Conservation (phyloP, 495 filamentous ascomycete species). For the Pseudevernia furfuracea region DNA sequence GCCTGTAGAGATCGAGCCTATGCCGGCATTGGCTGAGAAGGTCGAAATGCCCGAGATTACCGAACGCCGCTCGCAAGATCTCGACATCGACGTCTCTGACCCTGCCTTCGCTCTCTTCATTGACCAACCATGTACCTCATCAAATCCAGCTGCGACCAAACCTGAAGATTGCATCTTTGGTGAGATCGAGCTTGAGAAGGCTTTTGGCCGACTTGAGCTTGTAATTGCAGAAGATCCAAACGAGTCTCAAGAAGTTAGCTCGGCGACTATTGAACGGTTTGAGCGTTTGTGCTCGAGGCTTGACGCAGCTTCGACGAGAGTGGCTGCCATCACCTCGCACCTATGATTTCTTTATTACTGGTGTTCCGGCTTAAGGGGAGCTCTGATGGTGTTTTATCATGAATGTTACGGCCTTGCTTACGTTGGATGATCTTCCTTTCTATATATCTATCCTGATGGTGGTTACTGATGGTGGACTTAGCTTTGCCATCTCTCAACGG, state of each 20-base stretch:
- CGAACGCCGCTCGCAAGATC: slow-evolving; percentile 25
- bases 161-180: slow-evolving; percentile 41
- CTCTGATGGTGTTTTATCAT: slow-evolving; percentile 1
- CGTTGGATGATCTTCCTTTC: neutral
- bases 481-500: slow-evolving; percentile 2
- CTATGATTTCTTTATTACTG: slow-evolving; percentile 28
- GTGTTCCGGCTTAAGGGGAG: slow-evolving; percentile 4
- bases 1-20: slow-evolving; percentile 40
- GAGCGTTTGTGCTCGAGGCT: slow-evolving; percentile 42
- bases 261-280: slow-evolving; percentile 36
- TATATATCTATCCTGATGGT: neutral
- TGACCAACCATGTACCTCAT: slow-evolving; percentile 35
- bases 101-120: slow-evolving; percentile 51
- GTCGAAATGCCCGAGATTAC: slow-evolving; percentile 30
- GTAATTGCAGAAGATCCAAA: slow-evolving; percentile 47
- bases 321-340: slow-evolving; percentile 41
- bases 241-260: slow-evolving; percentile 20
- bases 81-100: slow-evolving; percentile 53
- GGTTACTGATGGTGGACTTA: neutral
- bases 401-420: slow-evolving; percentile 7
- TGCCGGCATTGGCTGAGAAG: slow-evolving; percentile 31
- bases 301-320: slow-evolving; percentile 43
- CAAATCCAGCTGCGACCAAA: slow-evolving; percentile 20
- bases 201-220: slow-evolving; percentile 49
- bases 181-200: slow-evolving; percentile 51